Conservation (phyloP, 2,329 filamentous ascomycete genomes). For the Exophiala calicioides region DNA sequence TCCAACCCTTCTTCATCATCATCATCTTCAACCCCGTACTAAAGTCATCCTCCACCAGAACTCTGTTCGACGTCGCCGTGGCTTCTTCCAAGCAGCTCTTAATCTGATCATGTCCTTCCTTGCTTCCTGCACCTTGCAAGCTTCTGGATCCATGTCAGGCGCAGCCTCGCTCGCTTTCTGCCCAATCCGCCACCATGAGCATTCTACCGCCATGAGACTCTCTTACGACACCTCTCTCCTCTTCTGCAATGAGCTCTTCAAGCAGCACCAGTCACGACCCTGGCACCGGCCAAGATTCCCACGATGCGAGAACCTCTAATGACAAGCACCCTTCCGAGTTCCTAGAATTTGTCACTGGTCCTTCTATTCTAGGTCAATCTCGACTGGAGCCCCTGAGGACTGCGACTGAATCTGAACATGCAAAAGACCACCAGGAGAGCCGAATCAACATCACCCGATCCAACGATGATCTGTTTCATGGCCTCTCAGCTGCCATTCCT, state of each 20-base stretch:
- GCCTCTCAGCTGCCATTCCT: conserved; percentile 26
- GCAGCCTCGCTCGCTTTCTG: too few relatives aligned
- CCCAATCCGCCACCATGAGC: neutral
- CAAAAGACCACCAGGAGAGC: conserved; percentile 3
- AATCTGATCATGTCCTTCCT: too few relatives aligned
- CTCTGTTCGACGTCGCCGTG: too few relatives aligned
- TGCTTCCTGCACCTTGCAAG: too few relatives aligned
- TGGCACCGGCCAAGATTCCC: neutral
- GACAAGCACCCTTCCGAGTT: conserved; percentile 29
- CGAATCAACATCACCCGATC: conserved; percentile 20
- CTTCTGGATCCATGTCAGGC: too few relatives aligned
- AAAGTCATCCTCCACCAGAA: too few relatives aligned
- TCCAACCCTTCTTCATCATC: too few relatives aligned
- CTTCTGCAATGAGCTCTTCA: conserved; percentile 19
- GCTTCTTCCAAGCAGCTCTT: too few relatives aligned
- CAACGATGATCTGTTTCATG: conserved; percentile 29
- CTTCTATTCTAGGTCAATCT: neutral
- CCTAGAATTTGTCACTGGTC: conserved; percentile 26
- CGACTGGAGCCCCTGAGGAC: conserved; percentile 21
- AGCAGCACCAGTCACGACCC: conserved; percentile 10
- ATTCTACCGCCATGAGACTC: neutral
- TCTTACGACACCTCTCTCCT: neutral
- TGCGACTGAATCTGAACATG: neutral
- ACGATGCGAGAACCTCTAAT: conserved; percentile 11
- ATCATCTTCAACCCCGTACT: too few relatives aligned